Conservation (phyloP, 495 filamentous ascomycete species). For the Evansstolkia leycettana region DNA sequence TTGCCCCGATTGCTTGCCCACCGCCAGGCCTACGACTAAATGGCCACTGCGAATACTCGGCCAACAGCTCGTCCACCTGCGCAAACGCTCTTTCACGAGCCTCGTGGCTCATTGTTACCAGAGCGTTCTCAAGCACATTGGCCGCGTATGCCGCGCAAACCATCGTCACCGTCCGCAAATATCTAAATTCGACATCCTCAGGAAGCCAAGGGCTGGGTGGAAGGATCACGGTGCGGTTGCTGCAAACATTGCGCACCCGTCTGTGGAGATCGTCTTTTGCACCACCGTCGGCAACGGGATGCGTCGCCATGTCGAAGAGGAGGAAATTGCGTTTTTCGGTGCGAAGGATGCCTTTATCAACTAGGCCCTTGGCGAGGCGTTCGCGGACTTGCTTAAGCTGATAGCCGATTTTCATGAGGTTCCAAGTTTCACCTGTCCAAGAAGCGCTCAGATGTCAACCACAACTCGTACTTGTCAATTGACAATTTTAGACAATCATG, state of each 20-base stretch:
- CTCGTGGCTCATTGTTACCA: constrained; percentile 87
- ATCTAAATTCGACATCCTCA: constrained; percentile 86
- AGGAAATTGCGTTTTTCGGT: constrained; percentile 99
- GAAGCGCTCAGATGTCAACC: neutral
- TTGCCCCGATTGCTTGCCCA: constrained; percentile 76
- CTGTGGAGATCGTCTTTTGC: constrained; percentile 95
- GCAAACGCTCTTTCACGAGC: constrained; percentile 86
- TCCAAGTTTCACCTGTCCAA: constrained; percentile 87
- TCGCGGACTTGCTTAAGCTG: constrained; percentile 98
- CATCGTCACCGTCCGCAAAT: constrained; percentile 84
- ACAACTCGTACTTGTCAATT: too few relatives aligned
- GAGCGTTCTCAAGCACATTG: constrained; percentile 95
- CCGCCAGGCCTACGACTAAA: constrained; percentile 71
- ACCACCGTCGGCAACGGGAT: constrained; percentile 93
- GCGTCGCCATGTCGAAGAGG: constrained; percentile 98
- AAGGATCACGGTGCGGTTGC: constrained; percentile 85
- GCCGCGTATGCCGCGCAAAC: constrained; percentile 97
- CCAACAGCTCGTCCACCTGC: constrained; percentile 90
- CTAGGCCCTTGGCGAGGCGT: constrained; percentile 91
- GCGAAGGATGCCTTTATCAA: constrained; percentile 95
- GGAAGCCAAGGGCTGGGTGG: constrained; percentile 74
- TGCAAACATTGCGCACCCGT: constrained; percentile 84
- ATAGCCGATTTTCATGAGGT: constrained; percentile 99
- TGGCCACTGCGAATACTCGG: constrained; percentile 94
- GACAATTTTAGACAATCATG: too few relatives aligned